These are phyloP conservation scores for Hyaloscypha bicolor DNA, from an alignment of 495 filamentous ascomycete genomes.

Conservation along the genomic window DNA sequence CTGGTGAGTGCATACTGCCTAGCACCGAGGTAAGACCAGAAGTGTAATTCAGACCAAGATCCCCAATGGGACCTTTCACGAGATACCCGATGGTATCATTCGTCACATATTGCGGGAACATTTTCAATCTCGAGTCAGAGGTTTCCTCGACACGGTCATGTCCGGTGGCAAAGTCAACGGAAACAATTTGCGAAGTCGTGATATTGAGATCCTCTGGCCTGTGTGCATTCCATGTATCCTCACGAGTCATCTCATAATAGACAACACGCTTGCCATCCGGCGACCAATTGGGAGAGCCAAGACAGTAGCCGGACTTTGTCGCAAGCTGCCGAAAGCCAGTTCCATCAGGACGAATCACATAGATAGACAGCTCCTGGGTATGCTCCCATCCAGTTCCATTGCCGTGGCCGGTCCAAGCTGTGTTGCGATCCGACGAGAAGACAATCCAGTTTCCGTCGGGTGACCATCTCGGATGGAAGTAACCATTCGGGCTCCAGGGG, in stretches of 20 bases:
- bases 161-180: constrained; percentile 29
- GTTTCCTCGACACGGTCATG: constrained; percentile 14
- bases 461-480: constrained; percentile 28
- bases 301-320: constrained; percentile 20
- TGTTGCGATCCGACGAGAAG: constrained; percentile 30
- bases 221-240: constrained; percentile 23
- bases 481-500: constrained; percentile 7
- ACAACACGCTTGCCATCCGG: constrained; percentile 22
- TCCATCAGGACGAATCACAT: constrained; percentile 26
- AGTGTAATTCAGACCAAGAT: constrained; percentile 27
- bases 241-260: constrained; percentile 24
- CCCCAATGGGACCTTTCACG: constrained; percentile 12
- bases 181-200: constrained; percentile 23
- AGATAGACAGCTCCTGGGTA: constrained; percentile 27
- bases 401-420: constrained; percentile 30
- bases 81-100: constrained; percentile 13
- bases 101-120: constrained; percentile 12
- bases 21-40: not conserved
- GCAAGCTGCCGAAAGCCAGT: constrained; percentile 23
- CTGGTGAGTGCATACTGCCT: constrained; percentile 15
- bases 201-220: not conserved
- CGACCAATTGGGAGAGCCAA: constrained; percentile 28
- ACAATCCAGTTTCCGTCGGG: constrained; percentile 30
- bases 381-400: constrained; percentile 32
- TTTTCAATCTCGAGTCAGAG: constrained; percentile 17